Conservation (phyloP, 495 filamentous ascomycete genomes). For the Lophiostoma macrostomum region DNA sequence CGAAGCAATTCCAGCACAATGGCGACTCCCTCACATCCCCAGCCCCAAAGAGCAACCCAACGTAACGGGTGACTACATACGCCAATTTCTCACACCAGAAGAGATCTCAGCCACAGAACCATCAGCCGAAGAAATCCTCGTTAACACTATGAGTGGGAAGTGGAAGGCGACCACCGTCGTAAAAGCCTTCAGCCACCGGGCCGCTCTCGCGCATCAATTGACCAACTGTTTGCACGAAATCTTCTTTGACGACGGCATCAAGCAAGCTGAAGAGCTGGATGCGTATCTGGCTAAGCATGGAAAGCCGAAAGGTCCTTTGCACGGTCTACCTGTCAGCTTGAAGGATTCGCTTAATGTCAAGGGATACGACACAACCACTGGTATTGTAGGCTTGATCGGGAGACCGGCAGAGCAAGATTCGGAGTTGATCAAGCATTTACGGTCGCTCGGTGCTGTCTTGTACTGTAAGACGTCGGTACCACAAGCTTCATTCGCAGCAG, state of each 20-base stretch:
- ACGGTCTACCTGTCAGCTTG: constrained; percentile 38
- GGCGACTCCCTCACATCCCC: too few species aligned
- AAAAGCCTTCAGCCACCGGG: constrained; percentile 56
- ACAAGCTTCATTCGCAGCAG: constrained; percentile 55
- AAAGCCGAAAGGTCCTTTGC: constrained; percentile 46
- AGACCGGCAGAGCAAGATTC: neutral
- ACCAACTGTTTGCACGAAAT: constrained; percentile 61
- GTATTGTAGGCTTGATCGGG: constrained; percentile 12
- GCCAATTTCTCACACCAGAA: constrained; percentile 1
- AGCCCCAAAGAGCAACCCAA: too few species aligned
- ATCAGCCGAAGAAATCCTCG: neutral
- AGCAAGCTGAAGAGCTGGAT: constrained; percentile 59
- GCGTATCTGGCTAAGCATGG: constrained; percentile 49
- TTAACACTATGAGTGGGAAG: constrained; percentile 4
- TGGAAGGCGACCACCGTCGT: constrained; percentile 46
- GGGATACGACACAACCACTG: constrained; percentile 9
- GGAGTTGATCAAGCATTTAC: constrained; percentile 37
- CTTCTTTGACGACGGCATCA: constrained; percentile 60
- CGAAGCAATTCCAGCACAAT: too few species aligned
- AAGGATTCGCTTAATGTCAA: constrained; percentile 34
- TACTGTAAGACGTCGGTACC: constrained; percentile 66
- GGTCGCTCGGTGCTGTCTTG: constrained; percentile 57
- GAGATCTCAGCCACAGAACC: neutral
- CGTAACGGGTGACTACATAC: too few species aligned
- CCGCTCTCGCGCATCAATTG: constrained; percentile 56